Base-by-base conservation (phyloP, 148 eudicot genomes). In the Salicornia ramosissima region DNA sequence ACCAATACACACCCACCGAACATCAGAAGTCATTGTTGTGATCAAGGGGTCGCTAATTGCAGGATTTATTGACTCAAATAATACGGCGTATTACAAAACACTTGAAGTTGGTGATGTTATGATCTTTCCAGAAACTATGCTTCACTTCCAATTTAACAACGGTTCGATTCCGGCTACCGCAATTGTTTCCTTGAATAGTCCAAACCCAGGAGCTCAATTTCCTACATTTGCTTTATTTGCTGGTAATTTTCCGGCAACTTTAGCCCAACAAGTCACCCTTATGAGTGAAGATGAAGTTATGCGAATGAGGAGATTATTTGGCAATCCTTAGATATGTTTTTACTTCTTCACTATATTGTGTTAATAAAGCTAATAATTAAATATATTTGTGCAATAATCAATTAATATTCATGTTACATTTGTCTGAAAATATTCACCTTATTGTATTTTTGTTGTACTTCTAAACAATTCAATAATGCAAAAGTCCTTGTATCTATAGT, bases 91-190 rank as follows among this genome's bases (percentile, higher is more conserved):
- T 29, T 65, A 65, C 25, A 65, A 47, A 28, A 47, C 39, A 18
- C 31, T 65, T 12, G 36, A 18, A 14, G 69, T 65, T 28, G 55
- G 55, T 25, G 69, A 46, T 16, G 69, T 65, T 4, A 65, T 65
- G 54, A 28, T 65, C 0, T 65, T 65, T 47, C 69, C 69, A 5
- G 31, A 64, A 24, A 31, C 31, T 6, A 4, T 64, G 34, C 29
- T 64, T 16, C 67, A 64, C 19, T 64, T 65, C 47, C 69, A 65
- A 29, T 51, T 65, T 10, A 65, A 65, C 25, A 30, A 25, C 29
- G 69, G 69, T 6, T 11, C 47, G 16, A 47, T 11, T 46, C 55
- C 39, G 0, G 69, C 69, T 18, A 31, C 42, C 18, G 69, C 69
- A 2, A 46, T 46, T 65, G 69, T 65, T 15, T 45, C 34, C 33